A percentile compares a stretch with the other conserved stretches of the same genome.
Evolutionary conservation across 768 basidiomycete species (phyloP).

Genomic region (Auricularia cornea): DNA sequence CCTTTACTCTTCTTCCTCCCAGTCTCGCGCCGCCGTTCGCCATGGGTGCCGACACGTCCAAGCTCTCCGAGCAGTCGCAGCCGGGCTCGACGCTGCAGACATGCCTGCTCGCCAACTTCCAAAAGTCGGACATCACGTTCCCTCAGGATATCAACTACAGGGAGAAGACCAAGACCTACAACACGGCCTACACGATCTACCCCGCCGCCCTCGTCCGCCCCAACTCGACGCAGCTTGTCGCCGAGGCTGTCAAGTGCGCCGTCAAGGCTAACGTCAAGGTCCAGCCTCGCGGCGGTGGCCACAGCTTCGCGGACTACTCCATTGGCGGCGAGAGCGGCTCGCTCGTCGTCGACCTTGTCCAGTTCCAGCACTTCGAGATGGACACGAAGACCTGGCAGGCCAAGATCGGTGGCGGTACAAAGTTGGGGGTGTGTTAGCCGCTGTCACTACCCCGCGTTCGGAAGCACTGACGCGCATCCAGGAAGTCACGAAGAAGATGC

Average conservation of each 20-base stretch:
- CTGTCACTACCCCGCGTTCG: background rate
- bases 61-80: background rate
- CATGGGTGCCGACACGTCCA: background rate
- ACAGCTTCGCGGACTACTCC: constrained; percentile 16
- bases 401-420: constrained; percentile 17
- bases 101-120: background rate
- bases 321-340: constrained; percentile 22
- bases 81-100: background rate
- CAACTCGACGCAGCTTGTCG: constrained; percentile 7
- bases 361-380: constrained; percentile 19
- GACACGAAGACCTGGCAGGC: constrained; percentile 19
- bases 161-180: background rate
- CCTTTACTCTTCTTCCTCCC: too few species aligned
- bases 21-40: background rate
- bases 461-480: constrained; percentile 1
- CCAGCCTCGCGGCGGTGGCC: constrained; percentile 16
- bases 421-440: background rate
- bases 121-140: background rate
- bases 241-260: constrained; percentile 15
- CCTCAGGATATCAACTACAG: background rate
- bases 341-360: constrained; percentile 22
- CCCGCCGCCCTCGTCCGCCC: constrained; percentile 19
- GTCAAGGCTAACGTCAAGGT: constrained; percentile 14
- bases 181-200: constrained; percentile 8
- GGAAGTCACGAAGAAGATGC: constrained; percentile 16